These are phyloP conservation scores for Phytopythium helicoides DNA, from an alignment of 352 stramenopile species.

Conservation along the genomic window DNA sequence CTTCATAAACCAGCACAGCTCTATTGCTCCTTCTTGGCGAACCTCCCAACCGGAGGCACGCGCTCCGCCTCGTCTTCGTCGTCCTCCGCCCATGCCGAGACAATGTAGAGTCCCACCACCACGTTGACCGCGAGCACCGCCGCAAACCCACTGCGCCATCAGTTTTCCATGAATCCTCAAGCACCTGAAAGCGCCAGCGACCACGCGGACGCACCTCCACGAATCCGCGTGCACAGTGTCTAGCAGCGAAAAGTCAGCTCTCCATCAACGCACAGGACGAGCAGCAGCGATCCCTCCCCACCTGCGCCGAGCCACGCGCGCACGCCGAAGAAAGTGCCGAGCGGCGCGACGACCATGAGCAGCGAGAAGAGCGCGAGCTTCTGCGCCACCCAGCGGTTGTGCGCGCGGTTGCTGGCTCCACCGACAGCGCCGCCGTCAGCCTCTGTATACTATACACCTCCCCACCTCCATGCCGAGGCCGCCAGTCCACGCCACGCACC, in stretches of 20 bases:
- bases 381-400: conserved; percentile 69
- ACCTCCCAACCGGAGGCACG: conserved; percentile 48
- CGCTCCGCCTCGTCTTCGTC: conserved; percentile 36
- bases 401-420: conserved; percentile 54
- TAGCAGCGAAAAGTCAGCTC: conserved; percentile 8
- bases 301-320: conserved; percentile 41
- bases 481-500: conserved; percentile 15
- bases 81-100: conserved; percentile 64
- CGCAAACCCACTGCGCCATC: conserved; percentile 49
- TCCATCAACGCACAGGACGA: too few species aligned
- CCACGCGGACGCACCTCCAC: too few species aligned
- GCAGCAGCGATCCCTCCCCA: conserved; percentile 12
- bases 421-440: conserved; percentile 4
- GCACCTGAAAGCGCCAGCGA: too few species aligned
- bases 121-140: conserved; percentile 76
- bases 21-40: conserved; percentile 57
- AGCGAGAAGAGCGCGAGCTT: conserved; percentile 75
- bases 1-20: too few species aligned
- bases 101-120: conserved; percentile 77
- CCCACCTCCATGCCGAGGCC: too few species aligned
- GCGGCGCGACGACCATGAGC: conserved; percentile 59
- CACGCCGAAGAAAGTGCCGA: conserved; percentile 66
- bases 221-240: conserved; percentile 49
- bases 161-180: too few species aligned
- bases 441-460: too few species aligned